These are phyloP conservation scores for Guadua angustifolia DNA, from an alignment of 176 grass and related monocot genomes.

Conservation along the genomic window DNA sequence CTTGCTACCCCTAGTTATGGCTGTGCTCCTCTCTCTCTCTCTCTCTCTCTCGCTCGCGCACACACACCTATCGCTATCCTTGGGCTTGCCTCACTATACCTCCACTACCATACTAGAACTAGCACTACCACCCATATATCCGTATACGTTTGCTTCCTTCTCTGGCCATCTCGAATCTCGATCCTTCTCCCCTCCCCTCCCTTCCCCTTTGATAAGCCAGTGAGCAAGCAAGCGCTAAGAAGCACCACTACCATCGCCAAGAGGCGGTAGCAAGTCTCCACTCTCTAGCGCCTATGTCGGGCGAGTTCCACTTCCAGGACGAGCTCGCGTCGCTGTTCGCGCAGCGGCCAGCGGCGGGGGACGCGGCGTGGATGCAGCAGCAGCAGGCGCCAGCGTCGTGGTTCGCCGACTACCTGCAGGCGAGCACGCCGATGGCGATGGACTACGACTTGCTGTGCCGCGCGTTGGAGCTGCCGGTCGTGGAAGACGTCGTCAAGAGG, in stretches of 20 bases:
- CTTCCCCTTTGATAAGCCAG: conserved; percentile 47
- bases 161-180: conserved; percentile 37
- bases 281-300: conserved; percentile 36
- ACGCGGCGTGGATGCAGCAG: neutral
- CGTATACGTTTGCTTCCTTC: conserved; percentile 31
- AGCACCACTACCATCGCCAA: neutral
- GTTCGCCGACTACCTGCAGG: conserved; percentile 41
- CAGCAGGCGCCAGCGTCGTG: conserved; percentile 20
- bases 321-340: conserved; percentile 75
- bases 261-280: neutral
- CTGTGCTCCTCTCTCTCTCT: too few relatives aligned
- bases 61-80: neutral
- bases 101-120: conserved; percentile 35
- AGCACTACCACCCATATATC: conserved; percentile 17
- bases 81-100: conserved; percentile 17
- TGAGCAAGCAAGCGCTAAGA: conserved; percentile 4
- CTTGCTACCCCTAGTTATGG: conserved; percentile 40
- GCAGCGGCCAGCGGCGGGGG: conserved; percentile 33
- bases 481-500: conserved; percentile 47
- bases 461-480: conserved; percentile 49
- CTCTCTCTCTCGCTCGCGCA: neutral
- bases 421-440: neutral
- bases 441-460: conserved; percentile 63
- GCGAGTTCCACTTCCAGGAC: conserved; percentile 63
- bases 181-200: neutral